Evolutionary conservation across 805 yeast species (phyloP).

Genomic region (Wickerhamomyces alni): DNA sequence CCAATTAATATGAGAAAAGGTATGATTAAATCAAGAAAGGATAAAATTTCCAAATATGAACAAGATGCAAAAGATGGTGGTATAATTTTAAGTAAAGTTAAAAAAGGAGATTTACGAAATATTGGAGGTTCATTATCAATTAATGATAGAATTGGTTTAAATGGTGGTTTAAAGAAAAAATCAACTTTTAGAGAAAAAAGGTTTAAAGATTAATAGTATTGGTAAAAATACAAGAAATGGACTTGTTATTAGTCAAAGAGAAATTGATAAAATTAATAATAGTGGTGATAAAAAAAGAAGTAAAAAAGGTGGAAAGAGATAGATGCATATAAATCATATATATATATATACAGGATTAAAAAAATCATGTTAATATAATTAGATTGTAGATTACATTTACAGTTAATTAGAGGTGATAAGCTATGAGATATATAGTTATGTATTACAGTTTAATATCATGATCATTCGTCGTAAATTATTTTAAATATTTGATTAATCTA

Average conservation of each 20-base stretch:
- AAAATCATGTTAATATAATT: too few relatives aligned
- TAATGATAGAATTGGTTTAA: conserved; percentile 38
- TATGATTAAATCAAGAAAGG: conserved; percentile 54
- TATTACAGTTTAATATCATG: too few relatives aligned
- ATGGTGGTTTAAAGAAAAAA: conserved; percentile 44
- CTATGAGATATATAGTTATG: too few relatives aligned
- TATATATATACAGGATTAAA: too few relatives aligned
- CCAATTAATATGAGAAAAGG: conserved; percentile 90
- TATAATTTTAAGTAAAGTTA: conserved; percentile 68
- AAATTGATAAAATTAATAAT: conserved; percentile 46
- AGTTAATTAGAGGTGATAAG: too few relatives aligned
- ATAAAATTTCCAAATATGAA: conserved; percentile 52
- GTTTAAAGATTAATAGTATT: conserved; percentile 67
- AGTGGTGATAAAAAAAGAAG: conserved; percentile 10
- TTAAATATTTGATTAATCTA: too few relatives aligned
- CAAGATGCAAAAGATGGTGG: conserved; percentile 86
- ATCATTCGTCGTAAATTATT: too few relatives aligned
- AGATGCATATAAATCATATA: not conserved
- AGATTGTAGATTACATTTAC: too few relatives aligned
- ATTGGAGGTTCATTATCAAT: conserved; percentile 37
- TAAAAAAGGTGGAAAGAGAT: conserved; percentile 5
- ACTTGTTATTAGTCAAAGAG: conserved; percentile 58
- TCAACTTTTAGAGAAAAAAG: conserved; percentile 57
- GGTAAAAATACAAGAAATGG: conserved; percentile 82
- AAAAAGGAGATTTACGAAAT: conserved; percentile 61